Conservation (phyloP, 2,329 filamentous ascomycete genomes). For the Xylariaceae sp. region DNA sequence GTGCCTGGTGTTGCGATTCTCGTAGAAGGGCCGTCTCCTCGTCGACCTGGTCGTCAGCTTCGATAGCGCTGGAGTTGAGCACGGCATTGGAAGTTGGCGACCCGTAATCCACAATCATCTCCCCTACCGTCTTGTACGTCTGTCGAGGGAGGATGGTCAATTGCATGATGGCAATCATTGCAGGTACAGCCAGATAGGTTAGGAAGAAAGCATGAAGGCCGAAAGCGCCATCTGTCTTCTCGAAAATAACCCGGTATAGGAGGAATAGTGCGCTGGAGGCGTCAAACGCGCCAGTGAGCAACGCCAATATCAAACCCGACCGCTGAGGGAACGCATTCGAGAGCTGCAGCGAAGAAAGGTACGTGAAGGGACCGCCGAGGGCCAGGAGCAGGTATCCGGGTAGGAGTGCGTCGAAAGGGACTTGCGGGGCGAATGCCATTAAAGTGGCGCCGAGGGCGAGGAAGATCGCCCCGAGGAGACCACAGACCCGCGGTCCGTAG, state of each 20-base stretch:
- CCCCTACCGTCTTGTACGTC: slow-evolving; percentile 80
- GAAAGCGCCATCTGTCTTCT: slow-evolving; percentile 50
- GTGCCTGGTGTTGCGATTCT: slow-evolving; percentile 52
- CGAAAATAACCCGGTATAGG: slow-evolving; percentile 65
- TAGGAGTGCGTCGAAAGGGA: slow-evolving; percentile 70
- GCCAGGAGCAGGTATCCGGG: slow-evolving; percentile 71
- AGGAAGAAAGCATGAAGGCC: slow-evolving; percentile 66
- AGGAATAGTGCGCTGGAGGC: slow-evolving; percentile 75
- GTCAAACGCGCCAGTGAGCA: slow-evolving; percentile 78
- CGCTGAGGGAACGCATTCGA: slow-evolving; percentile 76
- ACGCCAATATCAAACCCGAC: slow-evolving; percentile 72
- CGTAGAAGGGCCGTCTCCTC: slow-evolving; percentile 51
- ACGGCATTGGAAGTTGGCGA: slow-evolving; percentile 36
- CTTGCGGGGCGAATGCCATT: slow-evolving; percentile 59
- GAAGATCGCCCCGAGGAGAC: slow-evolving; percentile 63
- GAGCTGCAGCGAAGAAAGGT: slow-evolving; percentile 77
- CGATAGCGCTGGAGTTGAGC: slow-evolving; percentile 28
- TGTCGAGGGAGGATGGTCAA: slow-evolving; percentile 65
- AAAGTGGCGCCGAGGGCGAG: slow-evolving; percentile 64
- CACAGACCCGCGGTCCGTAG: slow-evolving; percentile 72
- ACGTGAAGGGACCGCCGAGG: slow-evolving; percentile 73
- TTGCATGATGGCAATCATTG: slow-evolving; percentile 60
- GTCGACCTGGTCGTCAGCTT: slow-evolving; percentile 50
- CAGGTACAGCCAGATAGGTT: slow-evolving; percentile 63
- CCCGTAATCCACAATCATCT: slow-evolving; percentile 70